These are phyloP conservation scores for Citrus reticulata DNA, from an alignment of 345 rosid genomes.

Conservation along the genomic window DNA sequence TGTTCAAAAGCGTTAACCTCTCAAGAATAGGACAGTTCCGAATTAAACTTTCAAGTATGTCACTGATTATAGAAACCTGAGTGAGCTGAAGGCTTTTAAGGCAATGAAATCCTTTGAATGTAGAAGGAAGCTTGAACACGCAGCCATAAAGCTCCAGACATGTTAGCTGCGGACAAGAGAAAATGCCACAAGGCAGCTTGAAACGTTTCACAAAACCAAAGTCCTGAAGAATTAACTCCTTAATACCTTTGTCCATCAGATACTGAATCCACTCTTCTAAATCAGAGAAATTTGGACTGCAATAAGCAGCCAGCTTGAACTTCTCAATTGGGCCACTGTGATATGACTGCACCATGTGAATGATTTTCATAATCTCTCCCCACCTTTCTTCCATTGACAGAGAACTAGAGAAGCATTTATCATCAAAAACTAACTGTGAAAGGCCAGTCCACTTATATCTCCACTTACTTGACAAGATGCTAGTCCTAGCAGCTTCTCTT, in stretches of 20 bases:
- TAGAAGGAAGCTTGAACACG: slow-evolving; percentile 19
- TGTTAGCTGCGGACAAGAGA: slow-evolving; percentile 26
- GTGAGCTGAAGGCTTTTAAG: slow-evolving; percentile 27
- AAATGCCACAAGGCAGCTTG: slow-evolving; percentile 26
- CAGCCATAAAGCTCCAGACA: slow-evolving; percentile 33
- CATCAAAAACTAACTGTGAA: slow-evolving; percentile 29
- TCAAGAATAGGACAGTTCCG: slow-evolving; percentile 28
- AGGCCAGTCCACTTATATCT: slow-evolving; percentile 30
- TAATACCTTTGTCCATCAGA: slow-evolving; percentile 14
- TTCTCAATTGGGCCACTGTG: slow-evolving; percentile 27
- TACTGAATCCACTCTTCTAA: slow-evolving; percentile 20
- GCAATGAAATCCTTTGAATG: slow-evolving; percentile 24
- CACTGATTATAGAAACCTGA: slow-evolving; percentile 17
- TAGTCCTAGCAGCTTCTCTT: slow-evolving; percentile 31
- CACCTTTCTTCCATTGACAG: slow-evolving; percentile 15
- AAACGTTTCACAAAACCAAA: slow-evolving; percentile 14
- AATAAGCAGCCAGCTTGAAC: slow-evolving; percentile 26
- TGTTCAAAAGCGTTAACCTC: slow-evolving; percentile 18
- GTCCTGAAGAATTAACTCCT: slow-evolving; percentile 27
- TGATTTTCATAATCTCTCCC: slow-evolving; percentile 22
- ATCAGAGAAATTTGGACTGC: slow-evolving; percentile 21
- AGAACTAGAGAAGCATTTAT: slow-evolving; percentile 22
- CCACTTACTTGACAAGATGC: slow-evolving; percentile 32
- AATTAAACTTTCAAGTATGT: slow-evolving; percentile 23
- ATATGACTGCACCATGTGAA: slow-evolving; percentile 14